Evolutionary conservation across 1,284 basidiomycete species (phyloP).

Genomic region (Microbotryum scabiosae): DNA sequence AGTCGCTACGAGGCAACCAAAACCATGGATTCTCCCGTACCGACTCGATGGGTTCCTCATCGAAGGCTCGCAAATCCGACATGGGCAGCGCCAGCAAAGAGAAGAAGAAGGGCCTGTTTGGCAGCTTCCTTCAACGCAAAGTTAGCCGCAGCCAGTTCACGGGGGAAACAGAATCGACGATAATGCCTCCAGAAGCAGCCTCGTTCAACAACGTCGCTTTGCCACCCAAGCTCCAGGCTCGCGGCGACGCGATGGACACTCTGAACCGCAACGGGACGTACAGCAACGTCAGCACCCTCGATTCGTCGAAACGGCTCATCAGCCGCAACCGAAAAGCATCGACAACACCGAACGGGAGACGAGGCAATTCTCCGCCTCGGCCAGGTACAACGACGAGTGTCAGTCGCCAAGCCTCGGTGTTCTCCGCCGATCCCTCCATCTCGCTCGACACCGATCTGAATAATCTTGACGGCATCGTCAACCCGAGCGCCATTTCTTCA

Average conservation of each 20-base stretch:
- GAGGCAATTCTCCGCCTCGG: background rate
- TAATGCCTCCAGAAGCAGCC: background rate
- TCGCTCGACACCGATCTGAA: conserved; percentile 68
- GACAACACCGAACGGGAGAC: conserved; percentile 4
- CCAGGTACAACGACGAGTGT: background rate
- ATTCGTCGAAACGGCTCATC: background rate
- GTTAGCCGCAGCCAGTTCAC: conserved; percentile 7
- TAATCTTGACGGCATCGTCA: conserved; percentile 74
- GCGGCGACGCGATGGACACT: conserved; percentile 23
- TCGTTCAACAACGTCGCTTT: conserved; percentile 17
- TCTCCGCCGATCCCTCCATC: conserved; percentile 33
- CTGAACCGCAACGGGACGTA: background rate
- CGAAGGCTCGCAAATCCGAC: no score
- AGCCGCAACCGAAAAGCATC: conserved; percentile 11
- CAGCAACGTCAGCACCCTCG: background rate
- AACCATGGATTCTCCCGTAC: background rate
- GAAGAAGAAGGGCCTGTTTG: conserved; percentile 22
- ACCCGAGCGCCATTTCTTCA: conserved; percentile 41
- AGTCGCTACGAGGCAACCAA: conserved; percentile 4
- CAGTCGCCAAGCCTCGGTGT: conserved; percentile 1
- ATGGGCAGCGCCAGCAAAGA: conserved; percentile 5
- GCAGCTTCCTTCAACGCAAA: conserved; percentile 20
- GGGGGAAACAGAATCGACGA: conserved; percentile 2
- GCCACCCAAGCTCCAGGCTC: conserved; percentile 30
- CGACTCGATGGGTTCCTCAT: no score